Conservation (phyloP, 1,284 basidiomycete genomes). For the Apiotrichum montevideense region DNA sequence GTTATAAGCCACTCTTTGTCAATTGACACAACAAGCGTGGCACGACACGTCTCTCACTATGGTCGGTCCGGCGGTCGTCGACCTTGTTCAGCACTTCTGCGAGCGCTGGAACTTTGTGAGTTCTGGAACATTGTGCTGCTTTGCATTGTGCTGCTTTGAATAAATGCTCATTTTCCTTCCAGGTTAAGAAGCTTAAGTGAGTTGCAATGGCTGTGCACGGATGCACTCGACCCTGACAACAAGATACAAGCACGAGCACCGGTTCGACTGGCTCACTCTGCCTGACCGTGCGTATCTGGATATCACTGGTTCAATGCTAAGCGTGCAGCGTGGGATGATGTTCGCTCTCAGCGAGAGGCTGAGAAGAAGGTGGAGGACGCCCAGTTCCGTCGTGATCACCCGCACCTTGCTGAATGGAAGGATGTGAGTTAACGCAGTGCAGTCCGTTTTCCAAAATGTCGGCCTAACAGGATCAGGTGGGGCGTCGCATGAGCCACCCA, state of each 20-base stretch:
- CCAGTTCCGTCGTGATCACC: conserved; percentile 41
- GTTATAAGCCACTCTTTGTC: too few relatives aligned
- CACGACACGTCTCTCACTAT: conserved; percentile 62
- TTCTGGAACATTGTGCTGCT: conserved; percentile 45
- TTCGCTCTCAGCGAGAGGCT: conserved; percentile 26
- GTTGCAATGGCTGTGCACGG: conserved; percentile 55
- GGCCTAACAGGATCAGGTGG: conserved; percentile 16
- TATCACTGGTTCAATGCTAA: conserved; percentile 2
- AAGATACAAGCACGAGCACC: conserved; percentile 50
- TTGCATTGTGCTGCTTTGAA: conserved; percentile 26
- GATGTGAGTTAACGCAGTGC: conserved; percentile 19
- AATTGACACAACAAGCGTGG: conserved; percentile 38
- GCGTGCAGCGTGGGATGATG: conserved; percentile 34
- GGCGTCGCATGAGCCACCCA: conserved; percentile 41
- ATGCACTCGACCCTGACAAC: neutral
- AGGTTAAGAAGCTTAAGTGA: conserved; percentile 38
- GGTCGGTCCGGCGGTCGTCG: conserved; percentile 72
- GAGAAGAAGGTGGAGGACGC: conserved; percentile 26
- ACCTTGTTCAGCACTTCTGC: conserved; percentile 83
- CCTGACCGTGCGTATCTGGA: conserved; percentile 54
- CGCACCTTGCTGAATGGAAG: conserved; percentile 43
- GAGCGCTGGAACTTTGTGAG: conserved; percentile 55
- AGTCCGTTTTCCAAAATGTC: neutral
- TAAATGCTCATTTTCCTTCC: neutral
- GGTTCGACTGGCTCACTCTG: conserved; percentile 71